Evolutionary conservation across 2,329 filamentous ascomycete species (phyloP).

Genomic region (Chlorencoelia australis): DNA sequence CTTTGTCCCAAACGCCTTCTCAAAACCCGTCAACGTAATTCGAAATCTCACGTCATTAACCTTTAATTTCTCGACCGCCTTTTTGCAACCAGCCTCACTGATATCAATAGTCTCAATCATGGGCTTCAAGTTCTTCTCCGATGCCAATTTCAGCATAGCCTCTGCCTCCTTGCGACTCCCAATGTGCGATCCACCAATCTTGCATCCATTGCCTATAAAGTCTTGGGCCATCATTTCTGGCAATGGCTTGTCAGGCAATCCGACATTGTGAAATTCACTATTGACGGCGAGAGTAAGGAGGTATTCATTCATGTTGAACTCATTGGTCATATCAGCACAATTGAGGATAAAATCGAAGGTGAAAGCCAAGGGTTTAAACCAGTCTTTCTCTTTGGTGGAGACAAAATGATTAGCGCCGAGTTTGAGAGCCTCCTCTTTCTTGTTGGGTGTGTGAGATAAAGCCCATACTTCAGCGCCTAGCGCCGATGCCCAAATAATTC

Average conservation of each 20-base stretch:
- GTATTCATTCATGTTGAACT: constrained; percentile 39
- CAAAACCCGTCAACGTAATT: constrained; percentile 58
- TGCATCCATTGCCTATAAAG: constrained; percentile 45
- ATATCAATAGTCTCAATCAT: constrained; percentile 36
- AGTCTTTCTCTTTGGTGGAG: constrained; percentile 47
- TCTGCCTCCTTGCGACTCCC: constrained; percentile 42
- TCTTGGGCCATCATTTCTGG: constrained; percentile 44
- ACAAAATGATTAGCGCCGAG: constrained; percentile 51
- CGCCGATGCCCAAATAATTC: constrained; percentile 59
- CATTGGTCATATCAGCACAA: constrained; percentile 46
- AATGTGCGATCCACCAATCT: constrained; percentile 33
- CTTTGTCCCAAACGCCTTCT: constrained; percentile 47
- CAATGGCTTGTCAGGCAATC: constrained; percentile 50
- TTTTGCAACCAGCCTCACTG: constrained; percentile 42
- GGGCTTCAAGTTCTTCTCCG: constrained; percentile 45
- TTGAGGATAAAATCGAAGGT: constrained; percentile 50
- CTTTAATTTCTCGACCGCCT: constrained; percentile 60
- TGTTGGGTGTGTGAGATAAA: constrained; percentile 49
- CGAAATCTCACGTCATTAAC: constrained; percentile 64
- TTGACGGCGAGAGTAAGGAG: constrained; percentile 47
- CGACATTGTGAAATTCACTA: constrained; percentile 55
- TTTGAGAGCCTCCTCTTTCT: constrained; percentile 48
- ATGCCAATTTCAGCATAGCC: constrained; percentile 51
- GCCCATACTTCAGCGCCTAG: constrained; percentile 57
- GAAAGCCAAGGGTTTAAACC: constrained; percentile 44